A percentile compares a stretch with the other conserved stretches of the same genome.
These are phyloP conservation scores for Senecio squalidus DNA, from an alignment of 140 eudicot species.

Conservation along the genomic window DNA sequence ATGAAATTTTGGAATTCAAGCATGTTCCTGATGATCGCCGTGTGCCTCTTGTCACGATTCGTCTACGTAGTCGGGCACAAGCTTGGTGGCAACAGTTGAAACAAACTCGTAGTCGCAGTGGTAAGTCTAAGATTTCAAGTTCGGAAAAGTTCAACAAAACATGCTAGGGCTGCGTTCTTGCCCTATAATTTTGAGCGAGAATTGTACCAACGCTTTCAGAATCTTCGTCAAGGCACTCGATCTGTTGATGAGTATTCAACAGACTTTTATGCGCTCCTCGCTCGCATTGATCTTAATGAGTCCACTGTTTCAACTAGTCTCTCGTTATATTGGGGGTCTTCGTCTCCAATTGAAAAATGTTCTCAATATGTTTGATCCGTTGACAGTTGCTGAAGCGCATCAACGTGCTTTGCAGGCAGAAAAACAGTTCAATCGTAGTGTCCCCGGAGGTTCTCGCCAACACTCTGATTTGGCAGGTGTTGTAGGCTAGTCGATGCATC, in stretches of 20 bases:
- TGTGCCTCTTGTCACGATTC: not conserved
- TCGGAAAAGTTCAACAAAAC: not conserved
- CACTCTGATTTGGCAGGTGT: not conserved
- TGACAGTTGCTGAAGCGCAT: conserved; percentile 1
- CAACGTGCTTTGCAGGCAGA: not conserved
- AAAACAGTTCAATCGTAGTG: too few relatives aligned
- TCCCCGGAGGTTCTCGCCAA: not conserved
- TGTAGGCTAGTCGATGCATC: too few relatives aligned
- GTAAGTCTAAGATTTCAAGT: not conserved
- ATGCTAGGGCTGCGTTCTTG: not conserved
- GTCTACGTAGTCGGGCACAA: not conserved
- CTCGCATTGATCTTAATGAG: not conserved
- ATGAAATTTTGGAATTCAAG: not conserved
- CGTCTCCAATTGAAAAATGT: not conserved
- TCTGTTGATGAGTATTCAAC: not conserved
- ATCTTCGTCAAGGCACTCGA: not conserved
- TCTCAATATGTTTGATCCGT: conserved; percentile 1
- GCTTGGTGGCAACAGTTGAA: not conserved
- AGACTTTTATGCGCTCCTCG: not conserved
- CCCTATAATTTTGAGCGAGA: not conserved
- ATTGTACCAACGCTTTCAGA: not conserved
- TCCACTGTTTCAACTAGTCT: not conserved
- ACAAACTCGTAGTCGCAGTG: not conserved
- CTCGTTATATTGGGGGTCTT: not conserved
- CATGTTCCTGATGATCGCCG: not conserved